Evolutionary conservation across 2,329 filamentous ascomycete species (phyloP).

Genomic region (Xylaria digitata): DNA sequence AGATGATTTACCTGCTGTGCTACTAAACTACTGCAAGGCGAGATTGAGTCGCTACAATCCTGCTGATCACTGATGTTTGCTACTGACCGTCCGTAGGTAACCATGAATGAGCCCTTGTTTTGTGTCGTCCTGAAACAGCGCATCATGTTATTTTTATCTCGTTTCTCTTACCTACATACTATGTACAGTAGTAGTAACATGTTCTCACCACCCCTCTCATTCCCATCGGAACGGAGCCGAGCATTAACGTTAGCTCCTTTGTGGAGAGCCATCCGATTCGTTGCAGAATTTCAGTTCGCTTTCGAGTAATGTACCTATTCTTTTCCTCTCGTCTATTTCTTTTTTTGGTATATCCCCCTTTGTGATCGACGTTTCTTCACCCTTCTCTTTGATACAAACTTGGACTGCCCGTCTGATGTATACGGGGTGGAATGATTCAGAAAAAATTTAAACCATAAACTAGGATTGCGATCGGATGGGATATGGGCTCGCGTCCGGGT

Average conservation of each 20-base stretch:
- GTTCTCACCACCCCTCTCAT: slow-evolving; percentile 31
- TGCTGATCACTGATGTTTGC: slow-evolving; percentile 43
- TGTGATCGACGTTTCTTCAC: slow-evolving; percentile 36
- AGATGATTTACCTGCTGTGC: slow-evolving; percentile 32
- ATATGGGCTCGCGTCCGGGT: neutral
- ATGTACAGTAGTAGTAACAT: neutral
- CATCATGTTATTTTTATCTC: slow-evolving; percentile 47
- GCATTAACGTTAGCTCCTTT: slow-evolving; percentile 32
- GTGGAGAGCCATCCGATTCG: slow-evolving; percentile 37
- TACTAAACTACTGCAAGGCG: slow-evolving; percentile 36
- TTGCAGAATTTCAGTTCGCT: slow-evolving; percentile 18
- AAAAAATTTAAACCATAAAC: slow-evolving; percentile 10
- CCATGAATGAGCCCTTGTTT: slow-evolving; percentile 39
- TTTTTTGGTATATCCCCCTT: slow-evolving; percentile 29
- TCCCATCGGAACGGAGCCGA: slow-evolving; percentile 47
- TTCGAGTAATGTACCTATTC: neutral
- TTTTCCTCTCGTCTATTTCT: slow-evolving; percentile 21
- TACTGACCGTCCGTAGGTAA: slow-evolving; percentile 40
- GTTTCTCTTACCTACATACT: slow-evolving; percentile 2
- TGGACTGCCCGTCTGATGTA: slow-evolving; percentile 11
- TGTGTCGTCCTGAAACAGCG: slow-evolving; percentile 45
- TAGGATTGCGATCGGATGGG: slow-evolving; percentile 5
- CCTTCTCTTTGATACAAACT: slow-evolving; percentile 25
- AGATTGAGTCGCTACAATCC: slow-evolving; percentile 26
- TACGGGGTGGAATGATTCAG: slow-evolving; percentile 11